These are phyloP conservation scores for Talaromyces amestolkiae DNA, from an alignment of 2,329 filamentous ascomycete species.

Conservation along the genomic window DNA sequence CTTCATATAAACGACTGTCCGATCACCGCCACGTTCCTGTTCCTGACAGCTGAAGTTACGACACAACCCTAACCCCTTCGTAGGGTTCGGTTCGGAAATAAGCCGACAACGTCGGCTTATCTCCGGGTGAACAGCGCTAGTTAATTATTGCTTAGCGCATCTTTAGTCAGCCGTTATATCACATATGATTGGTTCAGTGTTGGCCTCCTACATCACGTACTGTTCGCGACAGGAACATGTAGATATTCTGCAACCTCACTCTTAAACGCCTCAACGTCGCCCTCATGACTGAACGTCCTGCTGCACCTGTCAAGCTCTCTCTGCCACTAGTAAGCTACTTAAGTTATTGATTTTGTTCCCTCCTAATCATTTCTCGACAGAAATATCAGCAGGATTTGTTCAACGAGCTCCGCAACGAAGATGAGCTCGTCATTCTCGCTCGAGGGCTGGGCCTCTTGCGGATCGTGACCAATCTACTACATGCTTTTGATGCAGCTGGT, in stretches of 20 bases:
- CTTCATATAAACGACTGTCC: too few relatives aligned
- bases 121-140: not conserved
- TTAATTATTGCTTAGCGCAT: not conserved
- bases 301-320: slow-evolving; percentile 60
- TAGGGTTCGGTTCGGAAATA: not conserved
- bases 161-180: not conserved
- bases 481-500: slow-evolving; percentile 93
- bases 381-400: slow-evolving; percentile 96
- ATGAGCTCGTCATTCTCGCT: slow-evolving; percentile 90
- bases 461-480: slow-evolving; percentile 90
- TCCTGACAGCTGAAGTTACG: too few relatives aligned
- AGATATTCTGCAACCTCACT: not conserved
- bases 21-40: not conserved
- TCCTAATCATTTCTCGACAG: slow-evolving; percentile 31
- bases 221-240: not conserved
- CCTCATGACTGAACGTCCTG: slow-evolving; percentile 44
- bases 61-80: not conserved
- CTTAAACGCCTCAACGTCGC: slow-evolving; percentile 19
- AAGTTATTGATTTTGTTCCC: slow-evolving; percentile 25
- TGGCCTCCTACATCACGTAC: not conserved
- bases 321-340: slow-evolving; percentile 53
- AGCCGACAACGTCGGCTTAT: not conserved
- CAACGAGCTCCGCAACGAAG: slow-evolving; percentile 81
- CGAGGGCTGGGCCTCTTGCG: slow-evolving; percentile 88
- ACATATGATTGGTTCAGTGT: not conserved